Percentiles rank a stretch among this genome's conserved stretches.
These are phyloP conservation scores for Silene coronaria DNA, from an alignment of 179 eudicot species.

Conservation along the genomic window DNA sequence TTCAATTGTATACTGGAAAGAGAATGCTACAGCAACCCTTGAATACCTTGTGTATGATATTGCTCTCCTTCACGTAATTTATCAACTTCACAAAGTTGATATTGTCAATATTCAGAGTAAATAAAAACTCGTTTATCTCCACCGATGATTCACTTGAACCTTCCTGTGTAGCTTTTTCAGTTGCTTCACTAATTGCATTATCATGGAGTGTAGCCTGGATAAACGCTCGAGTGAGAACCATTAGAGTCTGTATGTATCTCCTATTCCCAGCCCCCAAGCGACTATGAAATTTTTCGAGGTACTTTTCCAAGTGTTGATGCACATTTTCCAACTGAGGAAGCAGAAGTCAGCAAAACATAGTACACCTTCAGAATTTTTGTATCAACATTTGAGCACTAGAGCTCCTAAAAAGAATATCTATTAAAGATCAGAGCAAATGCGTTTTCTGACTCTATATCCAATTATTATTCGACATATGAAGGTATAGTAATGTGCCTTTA, in stretches of 20 bases:
- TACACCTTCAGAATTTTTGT: not conserved
- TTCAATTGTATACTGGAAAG: not conserved
- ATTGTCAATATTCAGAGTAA: constrained; percentile 83
- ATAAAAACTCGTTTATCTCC: constrained; percentile 78
- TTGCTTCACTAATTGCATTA: constrained; percentile 16
- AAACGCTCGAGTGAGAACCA: constrained; percentile 70
- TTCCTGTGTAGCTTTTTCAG: constrained; percentile 31
- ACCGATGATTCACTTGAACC: constrained; percentile 43
- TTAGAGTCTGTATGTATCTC: constrained; percentile 76
- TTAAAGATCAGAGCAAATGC: not conserved
- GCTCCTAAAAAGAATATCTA: constrained; percentile 5
- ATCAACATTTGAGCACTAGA: constrained; percentile 14
- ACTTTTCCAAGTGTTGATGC: constrained; percentile 58
- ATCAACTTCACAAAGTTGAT: constrained; percentile 77
- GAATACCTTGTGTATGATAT: constrained; percentile 79
- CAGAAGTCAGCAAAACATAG: constrained; percentile 14
- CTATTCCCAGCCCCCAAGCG: constrained; percentile 89
- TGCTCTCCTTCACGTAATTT: constrained; percentile 77
- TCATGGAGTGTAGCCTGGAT: constrained; percentile 39
- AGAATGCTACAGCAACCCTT: constrained; percentile 7
- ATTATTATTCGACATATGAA: not conserved
- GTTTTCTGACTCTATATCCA: not conserved
- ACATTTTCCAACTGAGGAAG: constrained; percentile 57
- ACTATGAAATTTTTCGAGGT: constrained; percentile 59
- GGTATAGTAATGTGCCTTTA: not conserved